These are phyloP conservation scores for Kazachstania bromeliacearum DNA, from an alignment of 805 yeast species.

Conservation along the genomic window DNA sequence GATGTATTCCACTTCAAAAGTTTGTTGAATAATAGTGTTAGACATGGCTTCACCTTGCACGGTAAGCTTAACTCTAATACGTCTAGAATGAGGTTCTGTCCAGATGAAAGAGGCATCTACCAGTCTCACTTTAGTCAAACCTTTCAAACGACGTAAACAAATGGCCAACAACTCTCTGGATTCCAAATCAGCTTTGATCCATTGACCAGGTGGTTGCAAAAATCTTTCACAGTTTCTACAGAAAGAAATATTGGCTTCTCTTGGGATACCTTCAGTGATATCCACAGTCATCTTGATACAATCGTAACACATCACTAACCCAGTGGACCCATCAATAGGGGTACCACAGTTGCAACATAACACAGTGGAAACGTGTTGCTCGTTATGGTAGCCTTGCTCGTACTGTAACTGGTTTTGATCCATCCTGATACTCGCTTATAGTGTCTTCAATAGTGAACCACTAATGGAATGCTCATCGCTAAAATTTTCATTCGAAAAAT, in stretches of 20 bases:
- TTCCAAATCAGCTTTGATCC: constrained; percentile 87
- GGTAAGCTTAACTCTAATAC: constrained; percentile 82
- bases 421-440: constrained; percentile 7
- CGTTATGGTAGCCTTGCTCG: constrained; percentile 41
- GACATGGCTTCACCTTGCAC: constrained; percentile 96
- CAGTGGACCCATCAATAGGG: constrained; percentile 92
- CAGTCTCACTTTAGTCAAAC: constrained; percentile 74
- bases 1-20: constrained; percentile 86
- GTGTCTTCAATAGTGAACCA: neutral
- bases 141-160: constrained; percentile 80
- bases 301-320: constrained; percentile 93
- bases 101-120: constrained; percentile 93
- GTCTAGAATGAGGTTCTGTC: constrained; percentile 98
- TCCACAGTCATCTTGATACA: constrained; percentile 91
- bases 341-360: constrained; percentile 98
- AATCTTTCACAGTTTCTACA: constrained; percentile 97
- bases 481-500: constrained; percentile 12
- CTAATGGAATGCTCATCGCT: constrained; percentile 16
- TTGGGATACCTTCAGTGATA: constrained; percentile 86
- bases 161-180: constrained; percentile 87
- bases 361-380: constrained; percentile 59
- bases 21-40: constrained; percentile 86
- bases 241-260: constrained; percentile 87
- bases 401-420: constrained; percentile 26
- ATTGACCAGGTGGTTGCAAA: constrained; percentile 87